phyloP scores from a whole-genome alignment of 305 asterid genomes.

The Rubia peregrina region DNA sequence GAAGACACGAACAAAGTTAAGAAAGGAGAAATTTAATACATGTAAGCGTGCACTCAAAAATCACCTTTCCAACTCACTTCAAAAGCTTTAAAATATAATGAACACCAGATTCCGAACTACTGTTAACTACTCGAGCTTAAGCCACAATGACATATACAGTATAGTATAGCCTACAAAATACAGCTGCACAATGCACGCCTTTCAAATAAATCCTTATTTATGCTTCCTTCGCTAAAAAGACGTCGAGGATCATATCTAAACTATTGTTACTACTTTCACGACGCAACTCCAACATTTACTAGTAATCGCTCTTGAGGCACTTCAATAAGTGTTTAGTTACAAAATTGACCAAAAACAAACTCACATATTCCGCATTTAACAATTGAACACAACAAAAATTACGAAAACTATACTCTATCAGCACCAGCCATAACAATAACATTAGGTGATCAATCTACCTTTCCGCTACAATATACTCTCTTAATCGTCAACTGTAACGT shows the following conservation, averaged over 20 bases:
- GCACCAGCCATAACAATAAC: constrained; percentile 1
- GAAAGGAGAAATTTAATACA: neutral
- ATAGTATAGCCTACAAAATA: neutral
- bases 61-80: neutral
- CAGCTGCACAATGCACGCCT: neutral
- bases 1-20: neutral
- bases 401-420: neutral
- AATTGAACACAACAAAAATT: neutral
- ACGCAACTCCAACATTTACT: neutral
- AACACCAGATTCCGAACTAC: neutral
- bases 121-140: neutral
- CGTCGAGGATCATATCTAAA: neutral
- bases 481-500: neutral
- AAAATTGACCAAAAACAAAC: neutral
- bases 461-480: neutral
- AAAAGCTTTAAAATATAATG: neutral
- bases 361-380: neutral
- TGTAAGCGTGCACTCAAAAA: neutral
- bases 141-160: neutral
- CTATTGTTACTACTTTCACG: neutral
- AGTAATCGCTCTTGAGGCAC: neutral
- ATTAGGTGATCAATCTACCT: neutral
- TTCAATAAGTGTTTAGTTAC: neutral
- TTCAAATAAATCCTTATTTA: neutral
- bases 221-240: neutral